Evolutionary conservation across 192 early-diverging fungal genomes (phyloP), one percentile per base, ranked within the genome.

Genomic region (Backusella westeae): DNA sequence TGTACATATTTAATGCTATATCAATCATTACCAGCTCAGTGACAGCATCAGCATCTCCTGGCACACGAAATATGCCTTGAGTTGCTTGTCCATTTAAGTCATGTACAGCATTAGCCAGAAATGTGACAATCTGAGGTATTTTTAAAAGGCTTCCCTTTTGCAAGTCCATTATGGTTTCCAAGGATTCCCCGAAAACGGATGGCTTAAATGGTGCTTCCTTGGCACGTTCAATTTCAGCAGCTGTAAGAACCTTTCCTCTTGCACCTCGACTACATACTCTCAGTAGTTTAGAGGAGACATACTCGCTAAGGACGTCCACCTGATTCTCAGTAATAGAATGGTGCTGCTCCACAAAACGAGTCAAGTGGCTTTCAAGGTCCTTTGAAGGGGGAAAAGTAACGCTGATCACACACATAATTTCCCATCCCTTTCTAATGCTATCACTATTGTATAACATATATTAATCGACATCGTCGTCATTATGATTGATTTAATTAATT

Each of bases 41-140:
- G 8, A 99, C 95, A 32, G 86, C 85, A 66, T 97, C 96, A 38
- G 89, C 90, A 82, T 99, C 96, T 17, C 95, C 97, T 26, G 97
- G 96, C 15, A 99, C 94, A 72, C 97, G 92, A 82, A 99, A 99
- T 72, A 99, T 97, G 35, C 97, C 97, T 81, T 99, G 96, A 17
- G 95, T 90, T 69, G 81, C 67, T 29, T 86, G 87, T 17, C 97
- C 97, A 63, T 93, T 90, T 44, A 99, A 86, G 0, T 88, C 77
- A 19, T 91, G 76, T 14, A 99, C 93, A 19, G 89, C 85, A 23
- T 90, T 87, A 1, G 91, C 86, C 59, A 99, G 83, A 75, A 94
- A 95, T 38, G 91, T 88, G 19, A 99, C 89, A 56, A 99, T 87
- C 4, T 89, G 85, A 2, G 97, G 97, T 17, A 98, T 81, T 10